Conservation (phyloP, 164 flowering plant genomes). For the Akebia trifoliata region DNA sequence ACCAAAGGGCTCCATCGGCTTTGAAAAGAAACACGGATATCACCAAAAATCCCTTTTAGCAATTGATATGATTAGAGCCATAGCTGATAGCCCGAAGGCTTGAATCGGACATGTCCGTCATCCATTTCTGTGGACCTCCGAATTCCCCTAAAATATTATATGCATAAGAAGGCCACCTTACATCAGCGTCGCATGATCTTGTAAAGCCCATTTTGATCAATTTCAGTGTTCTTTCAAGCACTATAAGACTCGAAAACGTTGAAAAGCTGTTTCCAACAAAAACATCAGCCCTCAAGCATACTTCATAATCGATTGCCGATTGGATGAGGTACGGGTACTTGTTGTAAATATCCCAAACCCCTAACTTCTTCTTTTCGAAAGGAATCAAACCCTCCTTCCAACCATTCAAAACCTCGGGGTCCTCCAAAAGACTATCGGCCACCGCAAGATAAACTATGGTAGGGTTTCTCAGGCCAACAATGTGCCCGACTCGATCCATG, state of each 20-base stretch:
- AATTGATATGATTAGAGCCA: constrained; percentile 65
- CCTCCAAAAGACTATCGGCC: constrained; percentile 78
- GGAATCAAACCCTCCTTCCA: constrained; percentile 79
- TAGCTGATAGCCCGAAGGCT: constrained; percentile 81
- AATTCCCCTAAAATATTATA: constrained; percentile 67
- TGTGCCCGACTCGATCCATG: constrained; percentile 62
- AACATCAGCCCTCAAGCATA: constrained; percentile 78
- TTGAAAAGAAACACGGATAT: no score
- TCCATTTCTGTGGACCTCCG: constrained; percentile 69
- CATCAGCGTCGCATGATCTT: constrained; percentile 37
- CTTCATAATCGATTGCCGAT: constrained; percentile 96
- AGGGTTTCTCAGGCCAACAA: constrained; percentile 39
- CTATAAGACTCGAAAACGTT: constrained; percentile 89
- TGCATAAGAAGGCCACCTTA: constrained; percentile 81
- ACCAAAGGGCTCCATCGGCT: no score
- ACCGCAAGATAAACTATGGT: constrained; percentile 75
- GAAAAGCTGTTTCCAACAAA: constrained; percentile 96
- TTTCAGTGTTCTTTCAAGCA: constrained; percentile 81
- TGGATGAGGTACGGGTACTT: constrained; percentile 80
- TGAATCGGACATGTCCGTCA: constrained; percentile 67
- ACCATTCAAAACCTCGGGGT: constrained; percentile 55
- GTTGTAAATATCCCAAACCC: constrained; percentile 58
- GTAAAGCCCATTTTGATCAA: constrained; percentile 39
- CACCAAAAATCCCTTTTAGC: constrained; percentile 30
- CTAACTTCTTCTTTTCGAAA: constrained; percentile 76